Percentiles rank a stretch among this genome's conserved stretches.
These are phyloP conservation scores for Starmerella bacillaris DNA, from an alignment of 805 yeast species.

Conservation along the genomic window DNA sequence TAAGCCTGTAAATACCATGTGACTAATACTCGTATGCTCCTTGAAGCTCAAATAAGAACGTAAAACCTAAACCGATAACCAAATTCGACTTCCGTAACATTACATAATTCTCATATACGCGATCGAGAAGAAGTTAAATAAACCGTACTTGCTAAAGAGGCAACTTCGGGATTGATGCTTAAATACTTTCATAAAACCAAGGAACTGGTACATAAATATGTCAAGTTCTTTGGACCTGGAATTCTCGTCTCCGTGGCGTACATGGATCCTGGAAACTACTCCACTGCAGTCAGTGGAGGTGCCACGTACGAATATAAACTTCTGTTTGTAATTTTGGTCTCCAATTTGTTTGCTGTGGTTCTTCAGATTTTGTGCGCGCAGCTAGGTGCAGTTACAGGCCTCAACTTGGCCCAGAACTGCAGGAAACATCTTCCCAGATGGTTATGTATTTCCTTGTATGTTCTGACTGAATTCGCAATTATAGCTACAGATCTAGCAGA, in stretches of 20 bases:
- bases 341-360: conserved; percentile 71
- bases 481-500: conserved; percentile 88
- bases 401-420: conserved; percentile 75
- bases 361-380: conserved; percentile 70
- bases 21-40: too few relatives aligned
- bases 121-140: too few relatives aligned
- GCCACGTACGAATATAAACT: conserved; percentile 59
- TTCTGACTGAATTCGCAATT: conserved; percentile 68
- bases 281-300: conserved; percentile 79
- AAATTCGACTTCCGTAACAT: too few relatives aligned
- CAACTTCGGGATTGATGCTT: too few relatives aligned
- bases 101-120: too few relatives aligned
- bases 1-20: too few relatives aligned
- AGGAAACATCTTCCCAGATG: conserved; percentile 48
- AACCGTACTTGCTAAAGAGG: too few relatives aligned
- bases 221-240: conserved; percentile 70
- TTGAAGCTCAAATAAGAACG: too few relatives aligned
- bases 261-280: conserved; percentile 87
- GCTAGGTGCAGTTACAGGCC: conserved; percentile 75
- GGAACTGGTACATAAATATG: conserved; percentile 29
- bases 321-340: conserved; percentile 50
- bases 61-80: too few relatives aligned
- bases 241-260: conserved; percentile 77
- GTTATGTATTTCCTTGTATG: conserved; percentile 45
- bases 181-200: background rate